Evolutionary conservation across 1,284 basidiomycete species (phyloP), one percentile per base, ranked within the genome.

Genomic region (Sanghuangporus weigelae): DNA sequence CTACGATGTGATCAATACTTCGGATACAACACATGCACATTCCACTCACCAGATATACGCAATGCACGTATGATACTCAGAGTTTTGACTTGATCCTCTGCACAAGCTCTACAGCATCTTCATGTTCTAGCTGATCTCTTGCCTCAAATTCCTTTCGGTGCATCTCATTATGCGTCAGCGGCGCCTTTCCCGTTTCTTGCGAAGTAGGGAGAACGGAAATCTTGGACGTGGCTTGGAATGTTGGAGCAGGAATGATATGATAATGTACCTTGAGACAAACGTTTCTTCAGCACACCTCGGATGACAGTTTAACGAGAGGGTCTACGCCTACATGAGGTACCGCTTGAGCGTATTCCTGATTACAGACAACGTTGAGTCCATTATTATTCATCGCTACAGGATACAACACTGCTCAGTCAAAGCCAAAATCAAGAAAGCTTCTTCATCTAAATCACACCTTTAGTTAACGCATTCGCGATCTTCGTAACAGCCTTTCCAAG

Each of bases 341-440:
- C 6, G 87, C 86, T 70, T 92, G 89, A 0, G 87, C 89, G 69
- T 93, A 91, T 71, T 91, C 88, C 72, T 92, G 89, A 70, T 90
- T 90, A 68, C 87, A 89, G 2, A 90, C 88, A 7, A 91, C 81
- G 70, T 90, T 90, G 57, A 90, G 75, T 8, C 77, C 87, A 4
- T 85, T 87, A 68, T 90, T 86, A 10, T 81, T 77, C 16, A 89
- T 67, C 1, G 84, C 89, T 90, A 60, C 0, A 10, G 3, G 26
- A 31, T 31, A 38, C 38, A 38, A 40, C 11, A 16, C 55, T 26
- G 2, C 23, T 36, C 35, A 38, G 53, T 19, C 53, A 8, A 36
- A 26, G 16, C 21, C 23, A 26, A 23, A 36, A 26, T 14, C 10
- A 12, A 23, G 12, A 26, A 12, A 2, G n/a, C n/a, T 11, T 26